Evolutionary conservation across 306 rosid species (phyloP).

Genomic region (Lagenaria siceraria): DNA sequence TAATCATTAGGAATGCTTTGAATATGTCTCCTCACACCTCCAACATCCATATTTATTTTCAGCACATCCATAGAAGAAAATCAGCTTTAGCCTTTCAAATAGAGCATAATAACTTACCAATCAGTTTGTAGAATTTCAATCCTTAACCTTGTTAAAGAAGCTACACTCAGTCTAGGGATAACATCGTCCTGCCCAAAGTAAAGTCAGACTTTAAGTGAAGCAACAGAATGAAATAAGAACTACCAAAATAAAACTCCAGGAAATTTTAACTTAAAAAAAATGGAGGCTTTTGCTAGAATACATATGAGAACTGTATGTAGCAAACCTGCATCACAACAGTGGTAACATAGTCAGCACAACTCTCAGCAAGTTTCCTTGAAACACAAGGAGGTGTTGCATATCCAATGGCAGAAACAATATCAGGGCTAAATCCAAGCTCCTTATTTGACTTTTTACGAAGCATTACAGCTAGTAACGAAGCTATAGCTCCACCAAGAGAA

Average conservation of each 20-base stretch:
- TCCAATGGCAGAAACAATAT: conserved; percentile 73
- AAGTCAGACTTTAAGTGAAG: conserved; percentile 12
- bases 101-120: conserved; percentile 49
- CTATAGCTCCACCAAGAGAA: conserved; percentile 95
- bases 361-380: conserved; percentile 75
- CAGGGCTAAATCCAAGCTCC: conserved; percentile 85
- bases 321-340: conserved; percentile 92
- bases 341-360: conserved; percentile 66
- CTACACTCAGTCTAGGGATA: conserved; percentile 65
- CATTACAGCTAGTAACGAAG: conserved; percentile 83
- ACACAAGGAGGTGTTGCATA: conserved; percentile 88
- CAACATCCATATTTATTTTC: neutral
- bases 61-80: conserved; percentile 6
- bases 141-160: conserved; percentile 76
- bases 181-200: conserved; percentile 62
- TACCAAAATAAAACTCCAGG: neutral
- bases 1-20: neutral
- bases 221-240: conserved; percentile 10
- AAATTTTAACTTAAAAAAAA: neutral
- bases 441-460: conserved; percentile 53
- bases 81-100: neutral
- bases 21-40: neutral
- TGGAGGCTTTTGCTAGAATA: neutral
- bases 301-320: conserved; percentile 14
- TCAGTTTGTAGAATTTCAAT: conserved; percentile 91